Conservation (phyloP, 2,329 filamentous ascomycete genomes). For the Claviceps lovelessii region DNA sequence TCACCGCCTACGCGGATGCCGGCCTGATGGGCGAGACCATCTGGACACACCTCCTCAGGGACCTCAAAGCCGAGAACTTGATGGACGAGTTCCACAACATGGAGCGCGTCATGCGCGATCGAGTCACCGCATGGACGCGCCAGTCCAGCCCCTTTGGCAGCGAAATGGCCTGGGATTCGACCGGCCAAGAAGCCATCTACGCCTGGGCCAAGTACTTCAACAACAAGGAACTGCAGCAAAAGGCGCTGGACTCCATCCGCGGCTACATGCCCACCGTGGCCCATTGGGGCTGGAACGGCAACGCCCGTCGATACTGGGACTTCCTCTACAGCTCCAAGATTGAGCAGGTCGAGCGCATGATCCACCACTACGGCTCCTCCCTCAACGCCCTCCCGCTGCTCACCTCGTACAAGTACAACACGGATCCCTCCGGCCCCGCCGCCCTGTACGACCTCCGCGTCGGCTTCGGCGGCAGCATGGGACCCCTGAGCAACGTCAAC, state of each 20-base stretch:
- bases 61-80: conserved; percentile 33
- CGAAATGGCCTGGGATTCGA: conserved; percentile 50
- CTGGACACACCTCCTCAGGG: conserved; percentile 36
- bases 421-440: conserved; percentile 12
- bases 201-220: conserved; percentile 34
- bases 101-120: conserved; percentile 30
- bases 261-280: conserved; percentile 43
- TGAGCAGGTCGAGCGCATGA: conserved; percentile 24
- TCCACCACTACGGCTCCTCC: conserved; percentile 47
- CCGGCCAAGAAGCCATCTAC: conserved; percentile 46
- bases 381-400: conserved; percentile 43
- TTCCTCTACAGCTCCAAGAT: conserved; percentile 27
- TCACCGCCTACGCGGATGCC: conserved; percentile 27
- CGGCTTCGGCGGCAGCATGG: conserved; percentile 39
- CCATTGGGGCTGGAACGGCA: conserved; percentile 50
- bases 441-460: conserved; percentile 37
- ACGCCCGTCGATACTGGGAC: conserved; percentile 47
- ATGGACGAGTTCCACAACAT: conserved; percentile 24
- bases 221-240: conserved; percentile 12
- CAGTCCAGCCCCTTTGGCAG: conserved; percentile 41
- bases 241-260: conserved; percentile 38
- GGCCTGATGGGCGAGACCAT: conserved; percentile 48
- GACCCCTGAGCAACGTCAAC: conserved; percentile 41
- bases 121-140: conserved; percentile 35
- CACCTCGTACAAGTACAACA: conserved; percentile 30